These are phyloP conservation scores for Millerago galiae DNA, from an alignment of 805 yeast species.

Conservation along the genomic window DNA sequence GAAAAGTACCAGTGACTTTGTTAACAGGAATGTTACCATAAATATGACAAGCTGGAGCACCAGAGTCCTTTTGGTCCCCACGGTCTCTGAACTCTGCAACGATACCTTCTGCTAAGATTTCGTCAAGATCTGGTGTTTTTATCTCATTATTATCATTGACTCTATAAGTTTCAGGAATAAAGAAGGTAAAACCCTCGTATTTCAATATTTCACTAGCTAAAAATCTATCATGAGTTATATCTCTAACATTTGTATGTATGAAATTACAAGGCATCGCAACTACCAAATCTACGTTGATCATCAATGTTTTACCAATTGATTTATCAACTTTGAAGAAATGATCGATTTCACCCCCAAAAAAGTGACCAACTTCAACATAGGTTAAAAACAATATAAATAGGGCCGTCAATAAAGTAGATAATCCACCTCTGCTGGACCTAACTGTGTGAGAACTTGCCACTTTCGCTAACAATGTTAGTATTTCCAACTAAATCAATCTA, in stretches of 20 bases:
- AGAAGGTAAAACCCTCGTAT: slow-evolving; percentile 58
- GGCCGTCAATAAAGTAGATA: slow-evolving; percentile 60
- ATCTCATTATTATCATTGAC: slow-evolving; percentile 42
- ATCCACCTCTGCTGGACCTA: slow-evolving; percentile 71
- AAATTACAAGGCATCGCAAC: slow-evolving; percentile 81
- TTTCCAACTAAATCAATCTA: neutral
- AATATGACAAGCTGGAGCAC: slow-evolving; percentile 75
- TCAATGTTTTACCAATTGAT: slow-evolving; percentile 47
- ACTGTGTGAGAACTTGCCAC: slow-evolving; percentile 65
- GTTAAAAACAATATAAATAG: slow-evolving; percentile 57
- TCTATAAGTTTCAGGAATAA: slow-evolving; percentile 43
- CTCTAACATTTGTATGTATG: slow-evolving; percentile 70
- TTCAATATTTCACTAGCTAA: slow-evolving; percentile 72
- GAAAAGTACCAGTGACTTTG: slow-evolving; percentile 80
- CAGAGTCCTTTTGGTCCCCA: slow-evolving; percentile 35
- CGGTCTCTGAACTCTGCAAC: slow-evolving; percentile 55
- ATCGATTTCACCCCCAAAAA: slow-evolving; percentile 73
- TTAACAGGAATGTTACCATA: slow-evolving; percentile 80
- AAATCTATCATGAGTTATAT: slow-evolving; percentile 69
- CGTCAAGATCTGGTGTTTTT: slow-evolving; percentile 57
- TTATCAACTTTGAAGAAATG: slow-evolving; percentile 74
- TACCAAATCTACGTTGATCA: slow-evolving; percentile 71
- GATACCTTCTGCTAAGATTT: slow-evolving; percentile 56
- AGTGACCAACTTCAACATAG: slow-evolving; percentile 83
- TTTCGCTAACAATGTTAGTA: slow-evolving; percentile 40